Evolutionary conservation across 345 rosid species (phyloP), one percentile per base, ranked within the genome.

Genomic region (Moricandia moricandioides): DNA sequence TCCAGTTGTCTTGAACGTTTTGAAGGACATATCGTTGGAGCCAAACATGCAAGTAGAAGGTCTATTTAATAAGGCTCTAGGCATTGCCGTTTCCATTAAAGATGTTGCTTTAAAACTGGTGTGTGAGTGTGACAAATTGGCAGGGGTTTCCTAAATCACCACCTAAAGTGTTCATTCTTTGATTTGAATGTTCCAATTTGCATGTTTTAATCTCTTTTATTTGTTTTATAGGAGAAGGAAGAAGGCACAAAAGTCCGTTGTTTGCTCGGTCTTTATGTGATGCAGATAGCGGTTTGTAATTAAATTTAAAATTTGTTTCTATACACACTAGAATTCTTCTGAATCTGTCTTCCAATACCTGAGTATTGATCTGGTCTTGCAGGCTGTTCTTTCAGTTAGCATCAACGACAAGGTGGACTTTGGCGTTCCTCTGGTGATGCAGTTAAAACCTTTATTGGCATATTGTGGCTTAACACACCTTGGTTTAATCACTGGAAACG

Each of bases 181-280:
- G 21, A 27, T 26, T 35, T 71, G 62, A 33, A 43, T 57, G 63
- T 70, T 14, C 69, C 70, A 57, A 57, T 52, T 47, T 76, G 39
- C 13, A 57, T 73, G 34, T 55, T n/a, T 63, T 73, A 17, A 64
- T 33, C 14, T 67, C 47, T 52, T 65, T 72, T 73, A 4, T 17
- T 73, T 60, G 39, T 71, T 62, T 79, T 37, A 78, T 85, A 92
- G 98, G 94, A 88, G 31, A 84, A 79, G 18, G 65, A 69, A 70
- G 74, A 45, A 75, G 84, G 73, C 51, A 83, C 83, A 77, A 88
- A 86, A 80, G 88, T 95, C 33, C 76, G 71, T 39, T 79, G 89
- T 78, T 74, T 95, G 47, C 96, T 92, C 76, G 88, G 89, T 85
- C 83, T 90, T 69, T 92, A 85, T 71, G 59, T 92, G 71, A 67